These are phyloP conservation scores for Pichia sp. DNA, from an alignment of 1,139 yeast species.

Conservation along the genomic window DNA sequence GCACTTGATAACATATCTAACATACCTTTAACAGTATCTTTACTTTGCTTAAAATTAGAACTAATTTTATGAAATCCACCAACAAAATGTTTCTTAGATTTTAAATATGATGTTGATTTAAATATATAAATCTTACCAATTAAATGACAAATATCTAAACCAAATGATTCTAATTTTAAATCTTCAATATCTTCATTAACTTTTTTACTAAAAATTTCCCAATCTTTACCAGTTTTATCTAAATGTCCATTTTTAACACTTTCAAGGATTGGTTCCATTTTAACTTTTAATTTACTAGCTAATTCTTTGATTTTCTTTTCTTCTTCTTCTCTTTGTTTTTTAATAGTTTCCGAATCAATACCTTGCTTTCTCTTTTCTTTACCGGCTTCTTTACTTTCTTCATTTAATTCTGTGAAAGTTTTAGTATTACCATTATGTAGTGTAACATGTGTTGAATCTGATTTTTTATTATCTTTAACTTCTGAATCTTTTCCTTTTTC, in stretches of 20 bases:
- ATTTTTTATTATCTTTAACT: background rate
- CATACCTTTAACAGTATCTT: constrained; percentile 79
- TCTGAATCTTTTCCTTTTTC: background rate
- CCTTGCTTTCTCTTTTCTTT: constrained; percentile 42
- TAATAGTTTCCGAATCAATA: constrained; percentile 45
- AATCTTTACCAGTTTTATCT: constrained; percentile 24
- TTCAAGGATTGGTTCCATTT: constrained; percentile 37
- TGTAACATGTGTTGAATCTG: constrained; percentile 8
- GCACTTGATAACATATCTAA: constrained; percentile 82
- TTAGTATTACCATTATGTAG: constrained; percentile 12
- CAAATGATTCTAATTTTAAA: constrained; percentile 90
- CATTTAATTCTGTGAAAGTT: constrained; percentile 13
- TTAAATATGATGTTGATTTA: constrained; percentile 53
- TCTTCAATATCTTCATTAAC: constrained; percentile 60
- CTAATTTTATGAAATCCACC: constrained; percentile 70
- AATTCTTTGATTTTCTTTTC: constrained; percentile 50
- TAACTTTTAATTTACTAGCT: constrained; percentile 39
- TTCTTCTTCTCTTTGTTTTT: constrained; percentile 51
- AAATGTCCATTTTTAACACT: constrained; percentile 29
- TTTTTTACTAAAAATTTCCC: constrained; percentile 35
- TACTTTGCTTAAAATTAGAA: constrained; percentile 80
- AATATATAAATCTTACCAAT: constrained; percentile 73
- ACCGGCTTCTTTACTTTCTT: constrained; percentile 21
- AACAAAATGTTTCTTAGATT: constrained; percentile 76
- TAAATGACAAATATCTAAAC: constrained; percentile 76